Base-by-base conservation (phyloP, 2,329 filamentous ascomycete species). In the Penicillium sp. region DNA sequence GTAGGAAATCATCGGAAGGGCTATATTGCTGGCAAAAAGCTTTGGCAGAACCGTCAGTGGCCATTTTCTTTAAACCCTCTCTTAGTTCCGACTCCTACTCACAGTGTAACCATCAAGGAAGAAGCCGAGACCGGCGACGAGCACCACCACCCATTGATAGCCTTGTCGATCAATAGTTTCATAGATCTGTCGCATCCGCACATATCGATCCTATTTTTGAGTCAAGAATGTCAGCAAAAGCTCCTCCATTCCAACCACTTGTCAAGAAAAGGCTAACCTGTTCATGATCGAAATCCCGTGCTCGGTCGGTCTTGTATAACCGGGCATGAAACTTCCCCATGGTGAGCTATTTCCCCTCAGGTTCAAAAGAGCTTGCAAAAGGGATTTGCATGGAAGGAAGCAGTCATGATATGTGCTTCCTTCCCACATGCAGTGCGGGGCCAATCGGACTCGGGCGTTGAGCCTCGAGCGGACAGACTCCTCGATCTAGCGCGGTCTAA, bases 11-110 rank as follows among this genome's bases (percentile, higher is more conserved):
- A 79, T 78, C 0, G 79, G 79, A 5, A 81, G 64, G n/a, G 79
- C 75, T 57, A 80, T 75, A 43, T 82, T 81, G 56, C 74, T 78
- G 15, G 78, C 77, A 62, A 81, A 81, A 11, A 81, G 67, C 68
- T 76, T 58, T 46, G 3, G 11, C 8, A 20, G 2, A 25, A 2
- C 8, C 35, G 27, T 56, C 37, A 56, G 49, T 18, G 1, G 6
- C 37, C 8, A 40, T 12, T 20, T 40, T 22, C 18, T 22, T 6
- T 14, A 7, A 1, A 3, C 0, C 6, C 22, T 6, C 4, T 40
- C 33, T 4, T 37, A 3, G 14, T 31, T 31, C 8, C n/a, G n/a
- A 35, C 6, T 35, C 33, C 40, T 11, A 57, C 65, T 55, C 33
- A 73, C 70, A 5, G 75, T 76, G 46, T 77, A 78, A 43, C 74